Conservation (phyloP, 352 stramenopile genomes). For the Globisporangium nagaii region DNA sequence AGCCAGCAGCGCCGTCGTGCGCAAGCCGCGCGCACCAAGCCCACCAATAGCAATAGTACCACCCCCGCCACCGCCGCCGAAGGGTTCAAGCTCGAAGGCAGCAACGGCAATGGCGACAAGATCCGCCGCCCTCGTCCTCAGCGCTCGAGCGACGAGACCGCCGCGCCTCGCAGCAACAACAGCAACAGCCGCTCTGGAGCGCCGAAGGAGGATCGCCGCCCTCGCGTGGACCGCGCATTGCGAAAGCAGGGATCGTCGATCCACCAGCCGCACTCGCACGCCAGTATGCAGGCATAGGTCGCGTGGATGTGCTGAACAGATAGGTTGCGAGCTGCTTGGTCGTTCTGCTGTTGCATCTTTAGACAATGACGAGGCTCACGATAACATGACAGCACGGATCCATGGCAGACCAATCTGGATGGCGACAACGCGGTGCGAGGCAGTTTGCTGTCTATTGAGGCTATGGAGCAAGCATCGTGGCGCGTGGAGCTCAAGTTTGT, state of each 20-base stretch:
- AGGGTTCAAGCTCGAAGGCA: not conserved
- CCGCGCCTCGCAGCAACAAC: constrained; percentile 13
- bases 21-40: constrained; percentile 27
- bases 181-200: constrained; percentile 4
- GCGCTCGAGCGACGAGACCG: constrained; percentile 24
- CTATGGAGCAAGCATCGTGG: no score
- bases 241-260: constrained; percentile 30
- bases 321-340: not conserved
- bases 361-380: constrained; percentile 8
- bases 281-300: constrained; percentile 14
- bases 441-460: no score
- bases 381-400: no score
- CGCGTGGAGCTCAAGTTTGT: no score
- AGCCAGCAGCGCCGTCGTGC: constrained; percentile 33
- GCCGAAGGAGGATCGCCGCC: constrained; percentile 35
- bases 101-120: constrained; percentile 15
- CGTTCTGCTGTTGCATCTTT: not conserved
- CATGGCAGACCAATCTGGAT: no score
- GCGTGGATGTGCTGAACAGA: not conserved
- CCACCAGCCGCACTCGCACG: constrained; percentile 16
- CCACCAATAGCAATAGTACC: constrained; percentile 21
- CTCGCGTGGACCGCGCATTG: constrained; percentile 28
- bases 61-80: constrained; percentile 5
- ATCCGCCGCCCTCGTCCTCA: constrained; percentile 25
- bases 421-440: no score